Evolutionary conservation across 495 filamentous ascomycete genomes (phyloP).

Genomic region (Annulohypoxylon stygium): DNA sequence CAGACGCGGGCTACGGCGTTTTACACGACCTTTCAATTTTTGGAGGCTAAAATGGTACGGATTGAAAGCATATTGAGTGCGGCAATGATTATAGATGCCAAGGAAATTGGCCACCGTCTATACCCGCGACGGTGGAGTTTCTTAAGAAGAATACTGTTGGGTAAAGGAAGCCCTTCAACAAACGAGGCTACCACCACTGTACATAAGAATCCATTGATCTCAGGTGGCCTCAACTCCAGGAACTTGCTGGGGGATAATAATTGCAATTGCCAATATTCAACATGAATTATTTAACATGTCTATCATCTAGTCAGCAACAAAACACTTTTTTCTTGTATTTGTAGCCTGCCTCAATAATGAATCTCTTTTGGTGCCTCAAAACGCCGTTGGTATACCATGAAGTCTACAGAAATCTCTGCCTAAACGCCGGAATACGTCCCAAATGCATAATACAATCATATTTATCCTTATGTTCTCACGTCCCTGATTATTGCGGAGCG

Average conservation of each 20-base stretch:
- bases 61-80: constrained; percentile 15
- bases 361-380: constrained; percentile 20
- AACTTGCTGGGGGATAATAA: constrained; percentile 34
- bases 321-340: constrained; percentile 3
- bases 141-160: constrained; percentile 21
- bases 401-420: constrained; percentile 9
- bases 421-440: constrained; percentile 30
- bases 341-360: constrained; percentile 7
- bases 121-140: constrained; percentile 31
- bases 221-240: constrained; percentile 30
- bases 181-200: constrained; percentile 36
- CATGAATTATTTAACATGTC: constrained; percentile 25
- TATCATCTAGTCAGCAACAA: constrained; percentile 1
- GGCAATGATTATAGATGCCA: constrained; percentile 25
- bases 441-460: background rate
- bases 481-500: constrained; percentile 62
- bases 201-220: constrained; percentile 29
- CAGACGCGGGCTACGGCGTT: constrained; percentile 36
- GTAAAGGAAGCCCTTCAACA: constrained; percentile 39
- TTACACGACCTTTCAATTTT: constrained; percentile 20
- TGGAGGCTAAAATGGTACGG: constrained; percentile 27
- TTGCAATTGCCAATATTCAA: constrained; percentile 44
- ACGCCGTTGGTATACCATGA: constrained; percentile 28
- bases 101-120: constrained; percentile 25
- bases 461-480: background rate